These are phyloP conservation scores for Beauveria scarabaeidicola DNA, from an alignment of 2,329 filamentous ascomycete genomes.

Conservation along the genomic window DNA sequence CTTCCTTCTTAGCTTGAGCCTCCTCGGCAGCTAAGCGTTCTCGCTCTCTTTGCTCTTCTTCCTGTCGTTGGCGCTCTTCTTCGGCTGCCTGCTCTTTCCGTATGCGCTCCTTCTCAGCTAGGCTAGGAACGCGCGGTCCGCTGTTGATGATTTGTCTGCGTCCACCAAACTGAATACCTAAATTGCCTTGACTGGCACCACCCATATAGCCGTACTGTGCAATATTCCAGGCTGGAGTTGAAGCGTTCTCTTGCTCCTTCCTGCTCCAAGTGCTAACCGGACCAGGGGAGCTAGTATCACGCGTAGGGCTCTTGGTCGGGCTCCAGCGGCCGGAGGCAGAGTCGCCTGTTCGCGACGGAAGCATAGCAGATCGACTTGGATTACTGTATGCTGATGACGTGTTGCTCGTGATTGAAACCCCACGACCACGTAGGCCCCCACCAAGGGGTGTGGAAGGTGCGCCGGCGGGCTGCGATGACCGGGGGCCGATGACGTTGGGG, in stretches of 20 bases:
- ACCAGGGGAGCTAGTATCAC: constrained; percentile 42
- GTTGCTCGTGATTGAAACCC: constrained; percentile 50
- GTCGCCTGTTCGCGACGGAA: constrained; percentile 46
- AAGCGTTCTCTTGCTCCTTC: constrained; percentile 69
- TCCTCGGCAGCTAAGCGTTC: constrained; percentile 49
- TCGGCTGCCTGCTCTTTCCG: constrained; percentile 49
- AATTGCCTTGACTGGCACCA: constrained; percentile 89
- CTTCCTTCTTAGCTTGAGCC: constrained; percentile 49
- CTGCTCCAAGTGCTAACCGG: constrained; percentile 84
- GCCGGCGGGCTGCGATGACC: constrained; percentile 45
- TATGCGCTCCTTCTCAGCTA: constrained; percentile 74
- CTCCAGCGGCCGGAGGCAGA: constrained; percentile 49
- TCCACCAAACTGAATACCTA: constrained; percentile 86
- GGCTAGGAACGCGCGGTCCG: constrained; percentile 66
- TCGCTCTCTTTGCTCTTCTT: constrained; percentile 45
- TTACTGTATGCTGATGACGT: constrained; percentile 41
- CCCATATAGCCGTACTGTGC: constrained; percentile 98
- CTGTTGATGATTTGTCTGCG: constrained; percentile 86
- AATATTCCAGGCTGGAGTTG: constrained; percentile 93
- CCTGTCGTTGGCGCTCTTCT: constrained; percentile 48
- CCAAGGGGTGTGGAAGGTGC: constrained; percentile 42
- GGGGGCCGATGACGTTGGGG: constrained; percentile 66
- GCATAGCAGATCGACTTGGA: constrained; percentile 25
- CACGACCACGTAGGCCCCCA: constrained; percentile 32
- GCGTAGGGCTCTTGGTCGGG: constrained; percentile 54